Percentiles rank a stretch among this genome's conserved stretches.
phyloP scores from a whole-genome alignment of 1,139 yeast genomes.

The Sugiyamaella pinicola region DNA sequence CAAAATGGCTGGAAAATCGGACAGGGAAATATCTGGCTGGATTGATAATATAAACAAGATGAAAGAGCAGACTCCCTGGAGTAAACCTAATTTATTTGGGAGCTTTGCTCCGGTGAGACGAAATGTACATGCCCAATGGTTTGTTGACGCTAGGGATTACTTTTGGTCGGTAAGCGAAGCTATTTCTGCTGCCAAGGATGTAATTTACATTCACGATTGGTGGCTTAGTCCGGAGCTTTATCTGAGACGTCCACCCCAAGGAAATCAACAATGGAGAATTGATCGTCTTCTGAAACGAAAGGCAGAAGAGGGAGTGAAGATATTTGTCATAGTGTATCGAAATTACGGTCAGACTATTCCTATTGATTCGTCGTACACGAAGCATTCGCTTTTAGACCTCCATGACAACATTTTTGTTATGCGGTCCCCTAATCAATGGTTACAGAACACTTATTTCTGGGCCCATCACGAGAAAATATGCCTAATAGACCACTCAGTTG shows the following conservation, averaged over 20 bases:
- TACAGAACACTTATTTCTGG: constrained; percentile 95
- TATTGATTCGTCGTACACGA: constrained; percentile 91
- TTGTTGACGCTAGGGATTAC: constrained; percentile 95
- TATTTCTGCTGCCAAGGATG: constrained; percentile 90
- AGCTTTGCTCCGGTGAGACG: constrained; percentile 92
- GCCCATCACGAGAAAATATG: constrained; percentile 97
- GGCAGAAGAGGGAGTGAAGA: constrained; percentile 94
- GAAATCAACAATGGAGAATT: constrained; percentile 90
- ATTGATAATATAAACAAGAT: constrained; percentile 68
- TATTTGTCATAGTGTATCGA: constrained; percentile 90
- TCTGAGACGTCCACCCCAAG: constrained; percentile 90
- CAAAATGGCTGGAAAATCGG: constrained; percentile 72
- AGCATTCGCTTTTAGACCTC: constrained; percentile 83
- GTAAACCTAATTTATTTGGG: constrained; percentile 70
- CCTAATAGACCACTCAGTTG: constrained; percentile 82
- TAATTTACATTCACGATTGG: constrained; percentile 96
- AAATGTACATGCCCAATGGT: constrained; percentile 91
- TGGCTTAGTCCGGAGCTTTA: constrained; percentile 96
- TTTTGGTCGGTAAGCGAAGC: constrained; percentile 97
- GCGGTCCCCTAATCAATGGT: constrained; percentile 92
- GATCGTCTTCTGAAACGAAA: constrained; percentile 86
- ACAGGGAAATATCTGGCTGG: constrained; percentile 75
- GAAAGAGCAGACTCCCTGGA: constrained; percentile 71
- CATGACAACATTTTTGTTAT: constrained; percentile 87
- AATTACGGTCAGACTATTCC: constrained; percentile 93